Evolutionary conservation across 2,329 filamentous ascomycete genomes (phyloP).

Genomic region (Whalleya microplaca): DNA sequence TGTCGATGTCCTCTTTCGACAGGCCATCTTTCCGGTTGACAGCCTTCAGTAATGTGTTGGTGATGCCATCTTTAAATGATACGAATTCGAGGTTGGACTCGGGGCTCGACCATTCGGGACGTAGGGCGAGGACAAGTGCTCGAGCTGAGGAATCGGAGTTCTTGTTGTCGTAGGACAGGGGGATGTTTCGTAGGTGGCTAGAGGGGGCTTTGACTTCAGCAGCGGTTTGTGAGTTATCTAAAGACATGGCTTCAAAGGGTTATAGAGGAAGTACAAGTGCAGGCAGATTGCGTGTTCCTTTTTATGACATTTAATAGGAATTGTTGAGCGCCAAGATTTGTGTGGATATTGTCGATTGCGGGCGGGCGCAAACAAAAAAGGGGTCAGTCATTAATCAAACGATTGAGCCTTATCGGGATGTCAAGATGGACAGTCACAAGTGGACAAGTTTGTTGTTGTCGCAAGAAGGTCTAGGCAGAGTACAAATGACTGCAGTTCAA

Average conservation of each 20-base stretch:
- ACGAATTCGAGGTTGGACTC: constrained; percentile 81
- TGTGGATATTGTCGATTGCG: neutral
- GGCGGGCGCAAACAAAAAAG: neutral
- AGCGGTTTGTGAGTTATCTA: constrained; percentile 21
- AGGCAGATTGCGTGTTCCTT: neutral
- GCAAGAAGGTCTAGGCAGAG: too few relatives aligned
- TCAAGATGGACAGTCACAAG: too few relatives aligned
- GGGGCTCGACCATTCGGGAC: constrained; percentile 79
- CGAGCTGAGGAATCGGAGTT: constrained; percentile 80
- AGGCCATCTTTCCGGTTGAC: constrained; percentile 67
- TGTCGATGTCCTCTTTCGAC: constrained; percentile 62
- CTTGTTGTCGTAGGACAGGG: constrained; percentile 75
- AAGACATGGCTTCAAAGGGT: constrained; percentile 28
- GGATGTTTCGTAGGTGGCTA: constrained; percentile 63
- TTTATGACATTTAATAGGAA: neutral
- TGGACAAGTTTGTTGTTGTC: too few relatives aligned
- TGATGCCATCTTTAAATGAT: constrained; percentile 96
- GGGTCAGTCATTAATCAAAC: too few relatives aligned
- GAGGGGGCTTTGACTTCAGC: constrained; percentile 43
- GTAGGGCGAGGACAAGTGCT: constrained; percentile 75
- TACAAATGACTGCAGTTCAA: too few relatives aligned
- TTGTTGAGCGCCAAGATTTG: neutral
- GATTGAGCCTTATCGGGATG: too few relatives aligned
- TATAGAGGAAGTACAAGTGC: neutral
- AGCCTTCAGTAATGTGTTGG: constrained; percentile 88